Conservation (phyloP, 208 protist species). For the Trypanosoma theileri region DNA sequence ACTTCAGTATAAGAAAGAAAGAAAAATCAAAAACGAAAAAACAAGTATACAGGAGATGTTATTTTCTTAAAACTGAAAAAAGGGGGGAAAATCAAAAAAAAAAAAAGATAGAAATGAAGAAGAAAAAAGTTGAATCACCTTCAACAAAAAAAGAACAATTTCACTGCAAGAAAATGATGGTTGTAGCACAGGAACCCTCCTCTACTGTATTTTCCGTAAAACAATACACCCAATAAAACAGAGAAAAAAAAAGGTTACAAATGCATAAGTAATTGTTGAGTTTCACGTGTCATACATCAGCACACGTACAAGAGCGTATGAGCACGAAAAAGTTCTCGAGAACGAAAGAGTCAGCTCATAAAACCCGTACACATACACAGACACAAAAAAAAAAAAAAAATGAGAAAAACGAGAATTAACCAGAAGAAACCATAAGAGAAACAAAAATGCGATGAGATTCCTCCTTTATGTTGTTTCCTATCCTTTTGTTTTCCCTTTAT, state of each 20-base stretch:
- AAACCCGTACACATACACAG: constrained; percentile 1
- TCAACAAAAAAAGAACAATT: background rate
- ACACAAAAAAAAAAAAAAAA: constrained; percentile 19
- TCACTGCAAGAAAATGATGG: background rate
- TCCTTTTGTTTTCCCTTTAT: constrained; percentile 7
- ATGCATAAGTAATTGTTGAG: background rate
- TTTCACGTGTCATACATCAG: too few species aligned
- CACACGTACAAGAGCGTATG: background rate
- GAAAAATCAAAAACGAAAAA: too few species aligned
- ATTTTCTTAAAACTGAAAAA: background rate
- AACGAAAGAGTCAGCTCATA: too few species aligned
- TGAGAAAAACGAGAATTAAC: constrained; percentile 13
- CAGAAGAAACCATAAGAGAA: background rate
- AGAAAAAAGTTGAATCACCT: background rate
- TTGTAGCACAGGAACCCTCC: background rate
- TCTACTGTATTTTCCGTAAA: background rate
- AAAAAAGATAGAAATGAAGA: constrained; percentile 11
- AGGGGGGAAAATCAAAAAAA: constrained; percentile 3
- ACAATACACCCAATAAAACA: constrained; percentile 20
- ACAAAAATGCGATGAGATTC: background rate
- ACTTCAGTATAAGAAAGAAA: too few species aligned
- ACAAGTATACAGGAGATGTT: too few species aligned
- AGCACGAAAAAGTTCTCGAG: constrained; percentile 1
- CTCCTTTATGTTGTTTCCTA: background rate
- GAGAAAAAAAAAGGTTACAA: constrained; percentile 9